Conservation (phyloP, 1,284 basidiomycete species). For the Cutaneotrichosporon dermatis region DNA sequence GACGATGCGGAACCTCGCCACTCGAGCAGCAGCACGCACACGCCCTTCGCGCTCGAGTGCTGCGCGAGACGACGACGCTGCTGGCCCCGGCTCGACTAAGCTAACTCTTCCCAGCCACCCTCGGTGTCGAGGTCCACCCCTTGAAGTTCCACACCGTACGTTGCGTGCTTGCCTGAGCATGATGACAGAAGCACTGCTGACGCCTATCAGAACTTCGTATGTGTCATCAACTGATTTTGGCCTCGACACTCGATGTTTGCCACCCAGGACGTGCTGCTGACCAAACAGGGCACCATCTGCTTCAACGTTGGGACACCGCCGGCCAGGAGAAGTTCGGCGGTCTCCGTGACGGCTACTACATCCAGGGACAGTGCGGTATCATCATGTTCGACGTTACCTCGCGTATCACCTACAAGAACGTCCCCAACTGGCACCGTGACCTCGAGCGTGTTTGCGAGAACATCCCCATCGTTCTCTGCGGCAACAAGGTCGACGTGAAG, state of each 20-base stretch:
- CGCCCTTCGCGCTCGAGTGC: not conserved
- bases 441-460: slow-evolving; percentile 74
- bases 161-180: not conserved
- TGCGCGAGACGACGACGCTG: no score
- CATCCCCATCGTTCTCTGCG: slow-evolving; percentile 85
- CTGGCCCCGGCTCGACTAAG: not conserved
- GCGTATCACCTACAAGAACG: slow-evolving; percentile 99
- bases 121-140: slow-evolving; percentile 99
- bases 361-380: slow-evolving; percentile 99
- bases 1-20: not conserved
- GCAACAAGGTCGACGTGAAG: slow-evolving; percentile 99
- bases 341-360: slow-evolving; percentile 96
- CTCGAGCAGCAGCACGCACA: not conserved
- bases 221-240: not conserved
- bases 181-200: not conserved
- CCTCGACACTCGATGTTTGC: not conserved
- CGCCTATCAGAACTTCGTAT: not conserved
- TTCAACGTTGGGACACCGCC: slow-evolving; percentile 99
- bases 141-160: slow-evolving; percentile 79
- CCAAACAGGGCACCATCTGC: slow-evolving; percentile 74
- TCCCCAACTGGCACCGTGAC: slow-evolving; percentile 99
- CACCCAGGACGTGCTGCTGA: not conserved
- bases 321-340: slow-evolving; percentile 99
- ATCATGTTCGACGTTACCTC: slow-evolving; percentile 99
- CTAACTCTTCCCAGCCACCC: slow-evolving; percentile 65